Conservation (phyloP, 73 alveolate species). For the Urostyla sp. region DNA sequence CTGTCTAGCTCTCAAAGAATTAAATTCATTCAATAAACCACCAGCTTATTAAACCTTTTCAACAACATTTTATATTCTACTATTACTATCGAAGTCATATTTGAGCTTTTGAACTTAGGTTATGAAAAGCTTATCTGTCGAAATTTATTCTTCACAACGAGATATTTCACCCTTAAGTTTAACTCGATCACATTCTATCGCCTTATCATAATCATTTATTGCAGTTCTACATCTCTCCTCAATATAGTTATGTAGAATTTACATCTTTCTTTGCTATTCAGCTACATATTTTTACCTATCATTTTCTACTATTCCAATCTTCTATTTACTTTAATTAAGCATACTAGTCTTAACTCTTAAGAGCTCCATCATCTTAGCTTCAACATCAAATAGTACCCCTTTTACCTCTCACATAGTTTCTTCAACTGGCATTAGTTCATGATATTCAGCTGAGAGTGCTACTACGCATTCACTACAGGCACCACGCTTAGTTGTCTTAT, state of each 20-base stretch:
- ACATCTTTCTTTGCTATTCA: conserved; percentile 61
- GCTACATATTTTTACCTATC: conserved; percentile 50
- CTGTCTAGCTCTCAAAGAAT: conserved; percentile 43
- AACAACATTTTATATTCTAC: conserved; percentile 31
- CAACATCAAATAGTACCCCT: conserved; percentile 50
- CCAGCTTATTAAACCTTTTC: conserved; percentile 65
- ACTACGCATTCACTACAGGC: conserved; percentile 64
- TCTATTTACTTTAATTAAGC: conserved; percentile 43
- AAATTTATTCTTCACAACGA: conserved; percentile 57
- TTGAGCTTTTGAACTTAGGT: conserved; percentile 40
- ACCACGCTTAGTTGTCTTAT: conserved; percentile 68
- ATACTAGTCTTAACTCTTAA: conserved; percentile 35
- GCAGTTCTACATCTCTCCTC: conserved; percentile 67
- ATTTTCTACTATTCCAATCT: conserved; percentile 37
- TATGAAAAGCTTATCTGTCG: conserved; percentile 55
- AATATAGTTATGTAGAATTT: conserved; percentile 63
- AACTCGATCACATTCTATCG: conserved; percentile 60
- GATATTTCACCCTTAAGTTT: conserved; percentile 46
- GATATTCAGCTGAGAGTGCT: conserved; percentile 25
- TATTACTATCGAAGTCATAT: conserved; percentile 19
- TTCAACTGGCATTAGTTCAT: conserved; percentile 60
- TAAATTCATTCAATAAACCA: conserved; percentile 55
- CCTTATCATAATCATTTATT: conserved; percentile 58
- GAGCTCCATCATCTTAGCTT: conserved; percentile 52
- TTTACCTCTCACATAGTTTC: conserved; percentile 61